A percentile compares a stretch with the other conserved stretches of the same genome.
These are phyloP conservation scores for Thalassiosira tumida DNA, from an alignment of 352 stramenopile species.

Conservation along the genomic window DNA sequence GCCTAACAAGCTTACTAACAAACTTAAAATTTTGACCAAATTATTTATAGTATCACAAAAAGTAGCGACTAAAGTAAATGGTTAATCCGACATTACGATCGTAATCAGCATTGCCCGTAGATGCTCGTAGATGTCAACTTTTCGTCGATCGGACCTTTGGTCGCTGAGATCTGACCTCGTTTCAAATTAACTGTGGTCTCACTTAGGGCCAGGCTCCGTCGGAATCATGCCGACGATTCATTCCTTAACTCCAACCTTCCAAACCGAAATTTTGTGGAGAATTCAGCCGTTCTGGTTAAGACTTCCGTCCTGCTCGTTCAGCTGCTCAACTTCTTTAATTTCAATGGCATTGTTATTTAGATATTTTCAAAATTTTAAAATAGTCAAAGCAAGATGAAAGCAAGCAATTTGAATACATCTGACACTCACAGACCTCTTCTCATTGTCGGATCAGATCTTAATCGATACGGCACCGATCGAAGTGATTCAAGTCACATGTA, in stretches of 20 bases:
- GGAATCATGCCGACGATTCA: background rate
- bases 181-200: background rate
- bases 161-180: background rate
- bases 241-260: background rate
- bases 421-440: too few species aligned
- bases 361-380: constrained; percentile 7
- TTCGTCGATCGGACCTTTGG: background rate
- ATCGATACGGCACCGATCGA: too few species aligned
- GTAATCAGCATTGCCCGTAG: background rate
- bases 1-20: background rate
- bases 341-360: constrained; percentile 14
- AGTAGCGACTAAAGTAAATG: background rate
- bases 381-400: background rate
- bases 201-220: background rate
- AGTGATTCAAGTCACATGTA: too few species aligned
- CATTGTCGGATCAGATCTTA: too few species aligned
- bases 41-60: background rate
- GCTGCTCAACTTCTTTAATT: background rate
- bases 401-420: background rate
- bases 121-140: background rate
- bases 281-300: background rate
- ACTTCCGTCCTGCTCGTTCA: background rate
- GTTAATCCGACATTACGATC: background rate
- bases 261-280: background rate
- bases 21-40: constrained; percentile 4